Evolutionary conservation across 305 asterid genomes (phyloP).

Genomic region (Fraxinus dipetala): DNA sequence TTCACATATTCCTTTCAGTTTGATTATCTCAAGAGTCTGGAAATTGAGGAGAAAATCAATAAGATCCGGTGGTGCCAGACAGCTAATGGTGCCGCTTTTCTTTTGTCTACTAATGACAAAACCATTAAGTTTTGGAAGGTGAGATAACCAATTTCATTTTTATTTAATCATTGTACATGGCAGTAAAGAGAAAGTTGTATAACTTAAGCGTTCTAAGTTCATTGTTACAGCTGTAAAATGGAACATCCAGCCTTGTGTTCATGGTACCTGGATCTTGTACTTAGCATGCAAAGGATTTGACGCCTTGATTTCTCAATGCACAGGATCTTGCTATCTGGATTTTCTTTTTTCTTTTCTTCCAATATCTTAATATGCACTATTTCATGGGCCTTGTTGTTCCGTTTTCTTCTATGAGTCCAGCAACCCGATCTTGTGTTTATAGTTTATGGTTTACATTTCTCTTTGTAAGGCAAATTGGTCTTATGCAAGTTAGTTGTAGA

Average conservation of each 20-base stretch:
- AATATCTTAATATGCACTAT: not conserved
- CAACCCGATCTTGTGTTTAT: constrained; percentile 9
- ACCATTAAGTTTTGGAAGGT: constrained; percentile 98
- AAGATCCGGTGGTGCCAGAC: constrained; percentile 98
- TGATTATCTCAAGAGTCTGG: constrained; percentile 98
- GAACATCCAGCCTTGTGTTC: not conserved
- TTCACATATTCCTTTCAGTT: constrained; percentile 45
- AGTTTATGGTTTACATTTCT: constrained; percentile 13
- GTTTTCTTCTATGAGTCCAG: not conserved
- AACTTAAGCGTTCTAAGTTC: constrained; percentile 11
- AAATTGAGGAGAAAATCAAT: constrained; percentile 98
- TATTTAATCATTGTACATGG: not conserved
- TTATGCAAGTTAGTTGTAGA: constrained; percentile 8
- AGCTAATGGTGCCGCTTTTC: constrained; percentile 90
- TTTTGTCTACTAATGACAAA: constrained; percentile 96
- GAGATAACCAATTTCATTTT: constrained; percentile 14
- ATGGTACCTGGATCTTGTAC: constrained; percentile 9
- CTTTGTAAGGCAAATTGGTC: constrained; percentile 1
- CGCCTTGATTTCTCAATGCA: constrained; percentile 11
- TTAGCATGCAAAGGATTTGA: constrained; percentile 16
- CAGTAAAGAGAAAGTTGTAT: not conserved
- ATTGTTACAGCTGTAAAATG: constrained; percentile 15
- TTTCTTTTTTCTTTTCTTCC: constrained; percentile 9
- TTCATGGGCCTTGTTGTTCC: not conserved
- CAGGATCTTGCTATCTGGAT: constrained; percentile 17